Conservation (phyloP, 768 basidiomycete genomes). For the Agrocybe chaxingu region DNA sequence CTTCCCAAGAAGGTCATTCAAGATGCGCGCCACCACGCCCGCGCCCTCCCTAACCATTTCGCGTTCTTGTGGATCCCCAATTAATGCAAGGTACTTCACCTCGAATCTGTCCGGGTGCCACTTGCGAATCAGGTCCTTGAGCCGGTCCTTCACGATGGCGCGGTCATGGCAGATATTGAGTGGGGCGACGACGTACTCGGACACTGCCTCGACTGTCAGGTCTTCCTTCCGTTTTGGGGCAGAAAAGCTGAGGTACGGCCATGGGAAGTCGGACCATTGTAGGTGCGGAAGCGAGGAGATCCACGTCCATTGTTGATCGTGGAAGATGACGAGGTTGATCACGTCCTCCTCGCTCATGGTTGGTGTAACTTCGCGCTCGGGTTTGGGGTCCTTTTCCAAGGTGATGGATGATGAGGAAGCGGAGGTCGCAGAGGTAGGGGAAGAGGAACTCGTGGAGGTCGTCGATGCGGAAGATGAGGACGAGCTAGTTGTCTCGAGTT, state of each 20-base stretch:
- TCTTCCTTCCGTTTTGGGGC: conserved; percentile 16
- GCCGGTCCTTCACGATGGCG: conserved; percentile 13
- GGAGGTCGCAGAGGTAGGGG: too few species aligned
- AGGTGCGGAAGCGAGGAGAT: conserved; percentile 16
- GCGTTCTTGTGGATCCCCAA: conserved; percentile 15
- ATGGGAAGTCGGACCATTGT: conserved; percentile 22
- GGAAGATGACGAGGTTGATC: conserved; percentile 20
- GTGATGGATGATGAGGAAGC: conserved; percentile 11
- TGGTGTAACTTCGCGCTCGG: neutral
- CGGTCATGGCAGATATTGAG: conserved; percentile 14
- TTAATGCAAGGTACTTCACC: conserved; percentile 14
- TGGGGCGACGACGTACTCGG: conserved; percentile 18
- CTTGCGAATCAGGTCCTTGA: conserved; percentile 18
- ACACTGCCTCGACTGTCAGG: conserved; percentile 15
- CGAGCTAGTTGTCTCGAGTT: conserved; percentile 10
- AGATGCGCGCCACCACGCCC: conserved; percentile 17
- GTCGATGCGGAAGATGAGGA: too few species aligned
- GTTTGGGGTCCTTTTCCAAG: conserved; percentile 4
- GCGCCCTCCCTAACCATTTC: conserved; percentile 20
- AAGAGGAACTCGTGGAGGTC: too few species aligned
- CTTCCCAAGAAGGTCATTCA: conserved; percentile 20
- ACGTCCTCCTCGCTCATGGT: conserved; percentile 16
- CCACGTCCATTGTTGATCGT: conserved; percentile 22
- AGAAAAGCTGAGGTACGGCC: conserved; percentile 20
- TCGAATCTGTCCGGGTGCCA: conserved; percentile 24